Conservation (phyloP, 352 stramenopile species). For the Globisporangium solare region DNA sequence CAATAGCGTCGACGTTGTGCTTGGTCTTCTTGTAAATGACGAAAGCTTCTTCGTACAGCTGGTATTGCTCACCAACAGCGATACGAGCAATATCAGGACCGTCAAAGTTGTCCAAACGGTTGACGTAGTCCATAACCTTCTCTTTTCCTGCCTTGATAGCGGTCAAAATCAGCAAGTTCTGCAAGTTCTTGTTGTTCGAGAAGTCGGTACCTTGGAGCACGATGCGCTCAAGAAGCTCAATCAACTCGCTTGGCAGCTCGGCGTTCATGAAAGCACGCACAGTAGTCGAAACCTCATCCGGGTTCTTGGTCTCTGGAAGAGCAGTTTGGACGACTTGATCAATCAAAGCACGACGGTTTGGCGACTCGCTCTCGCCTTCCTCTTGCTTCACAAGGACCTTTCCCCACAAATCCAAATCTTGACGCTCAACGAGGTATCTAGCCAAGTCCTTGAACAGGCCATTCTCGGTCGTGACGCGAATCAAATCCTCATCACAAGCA, state of each 20-base stretch:
- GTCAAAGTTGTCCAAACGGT: constrained; percentile 99
- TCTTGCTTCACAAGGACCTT: constrained; percentile 93
- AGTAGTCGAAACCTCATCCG: constrained; percentile 99
- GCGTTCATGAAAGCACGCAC: constrained; percentile 99
- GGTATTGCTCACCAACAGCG: constrained; percentile 97
- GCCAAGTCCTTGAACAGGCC: constrained; percentile 99
- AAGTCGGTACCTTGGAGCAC: constrained; percentile 99
- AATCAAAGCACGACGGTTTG: constrained; percentile 95
- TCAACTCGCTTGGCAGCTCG: constrained; percentile 98
- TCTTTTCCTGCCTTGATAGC: constrained; percentile 98
- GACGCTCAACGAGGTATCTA: constrained; percentile 98
- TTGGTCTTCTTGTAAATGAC: constrained; percentile 99
- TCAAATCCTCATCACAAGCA: constrained; percentile 99
- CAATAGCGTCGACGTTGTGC: constrained; percentile 94
- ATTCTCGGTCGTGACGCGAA: constrained; percentile 98
- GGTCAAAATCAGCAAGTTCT: constrained; percentile 99
- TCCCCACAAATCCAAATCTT: constrained; percentile 98
- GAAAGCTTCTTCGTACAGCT: constrained; percentile 99
- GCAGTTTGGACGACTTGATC: constrained; percentile 99
- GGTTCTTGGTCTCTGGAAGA: constrained; percentile 97
- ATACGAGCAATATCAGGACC: constrained; percentile 99
- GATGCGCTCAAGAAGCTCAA: constrained; percentile 99
- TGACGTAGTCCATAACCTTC: constrained; percentile 99
- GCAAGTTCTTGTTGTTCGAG: constrained; percentile 99
- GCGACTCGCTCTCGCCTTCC: constrained; percentile 89